Conservation (phyloP, 352 stramenopile species). For the Pythium rishiriense region DNA sequence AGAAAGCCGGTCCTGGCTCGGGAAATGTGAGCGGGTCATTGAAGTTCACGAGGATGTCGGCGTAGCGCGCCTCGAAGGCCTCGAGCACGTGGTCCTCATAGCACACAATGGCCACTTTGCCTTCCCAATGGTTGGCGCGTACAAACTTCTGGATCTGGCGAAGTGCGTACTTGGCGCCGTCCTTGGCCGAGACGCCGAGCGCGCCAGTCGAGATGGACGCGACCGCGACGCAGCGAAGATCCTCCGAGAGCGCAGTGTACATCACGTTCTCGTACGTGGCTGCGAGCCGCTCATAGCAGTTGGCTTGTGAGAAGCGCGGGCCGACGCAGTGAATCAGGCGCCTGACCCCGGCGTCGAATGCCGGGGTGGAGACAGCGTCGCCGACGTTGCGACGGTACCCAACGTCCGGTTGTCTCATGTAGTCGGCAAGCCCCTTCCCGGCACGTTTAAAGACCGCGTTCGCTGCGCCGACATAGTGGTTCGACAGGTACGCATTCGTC, state of each 20-base stretch:
- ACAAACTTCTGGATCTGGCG: slow-evolving; percentile 55
- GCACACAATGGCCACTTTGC: slow-evolving; percentile 54
- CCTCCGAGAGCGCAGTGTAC: slow-evolving; percentile 23
- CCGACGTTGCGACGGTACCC: slow-evolving; percentile 29
- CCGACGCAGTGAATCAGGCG: slow-evolving; percentile 64
- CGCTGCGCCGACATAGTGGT: slow-evolving; percentile 30
- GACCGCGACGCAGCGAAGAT: slow-evolving; percentile 30
- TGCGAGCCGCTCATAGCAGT: slow-evolving; percentile 25
- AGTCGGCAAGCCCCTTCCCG: slow-evolving; percentile 18
- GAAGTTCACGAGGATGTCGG: slow-evolving; percentile 32
- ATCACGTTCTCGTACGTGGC: slow-evolving; percentile 36
- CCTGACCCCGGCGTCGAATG: slow-evolving; percentile 49
- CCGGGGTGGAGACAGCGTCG: slow-evolving; percentile 42
- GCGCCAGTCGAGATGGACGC: slow-evolving; percentile 38
- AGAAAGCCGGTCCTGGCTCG: background rate
- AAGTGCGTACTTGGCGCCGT: slow-evolving; percentile 42
- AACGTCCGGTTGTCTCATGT: slow-evolving; percentile 9
- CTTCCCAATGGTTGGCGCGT: slow-evolving; percentile 44
- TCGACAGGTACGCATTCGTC: slow-evolving; percentile 34
- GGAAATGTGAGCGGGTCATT: slow-evolving; percentile 33
- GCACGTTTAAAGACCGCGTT: slow-evolving; percentile 34
- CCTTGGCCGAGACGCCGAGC: slow-evolving; percentile 34
- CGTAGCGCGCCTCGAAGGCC: slow-evolving; percentile 33
- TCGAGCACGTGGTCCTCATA: slow-evolving; percentile 41
- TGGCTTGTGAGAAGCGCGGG: slow-evolving; percentile 35